Base-by-base conservation (phyloP, 176 grass and related monocot genomes). In the Guadua angustifolia region DNA sequence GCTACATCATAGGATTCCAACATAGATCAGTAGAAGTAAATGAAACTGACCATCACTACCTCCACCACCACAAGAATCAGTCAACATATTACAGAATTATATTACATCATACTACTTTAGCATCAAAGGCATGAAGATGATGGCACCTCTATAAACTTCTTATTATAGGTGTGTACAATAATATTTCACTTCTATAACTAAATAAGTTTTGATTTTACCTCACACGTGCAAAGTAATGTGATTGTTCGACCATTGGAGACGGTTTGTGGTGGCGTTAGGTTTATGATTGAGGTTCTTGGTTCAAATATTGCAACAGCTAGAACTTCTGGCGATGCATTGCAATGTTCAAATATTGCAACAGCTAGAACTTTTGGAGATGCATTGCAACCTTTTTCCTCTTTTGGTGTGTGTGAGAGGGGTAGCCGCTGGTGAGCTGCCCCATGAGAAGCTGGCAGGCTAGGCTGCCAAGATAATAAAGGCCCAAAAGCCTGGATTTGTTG, bases 71-170 rank as follows among this genome's bases (percentile, higher is more conserved):
- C 57, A 61, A 70, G 14, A 75, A 75, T 26, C 22, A 44, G 0
- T 73, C 45, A 57, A 56, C 11, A 46, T 79, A 83, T 65, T 56
- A 50, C 21, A 12, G 25, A 75, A 67, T 15, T 25, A 73, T 51
- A 76, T 65, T 52, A 63, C 43, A 35, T 14, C 19, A 9, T 78
- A 26, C 59, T 79, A 79, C 17, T 49, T 7, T 66, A 65, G 63
- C 60, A 79, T 29, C 59, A 43, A 3, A 52, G 10, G 7, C 9
- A 75, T 53, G 26, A 32, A 39, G 73, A 75, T 57, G 17, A 56
- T 18, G 32, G 32, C 25, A 56, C 38, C 72, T 6, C 0, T 21
- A 49, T 50, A 56, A 75, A 55, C 18, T 19, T 56, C 17, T 22
- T 39, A 75, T 57, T 35, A 39, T 38, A 57, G 33, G 18, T 21